These are phyloP conservation scores for Malassezia psittaci DNA, from an alignment of 1,284 basidiomycete genomes.

Conservation along the genomic window DNA sequence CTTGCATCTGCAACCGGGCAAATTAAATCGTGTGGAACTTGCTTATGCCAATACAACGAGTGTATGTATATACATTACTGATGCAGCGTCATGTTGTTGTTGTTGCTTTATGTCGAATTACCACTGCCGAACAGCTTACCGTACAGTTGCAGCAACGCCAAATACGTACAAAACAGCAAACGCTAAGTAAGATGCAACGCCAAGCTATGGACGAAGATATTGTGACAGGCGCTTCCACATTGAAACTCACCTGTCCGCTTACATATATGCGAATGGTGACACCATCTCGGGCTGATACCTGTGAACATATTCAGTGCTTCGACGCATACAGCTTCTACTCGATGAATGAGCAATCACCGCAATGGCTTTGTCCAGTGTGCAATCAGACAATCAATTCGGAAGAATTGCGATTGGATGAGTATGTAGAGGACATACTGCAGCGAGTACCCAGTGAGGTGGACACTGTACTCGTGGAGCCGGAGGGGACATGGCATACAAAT, in stretches of 20 bases:
- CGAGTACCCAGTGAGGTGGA: slow-evolving; percentile 68
- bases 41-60: slow-evolving; percentile 31
- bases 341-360: slow-evolving; percentile 90
- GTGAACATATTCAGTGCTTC: slow-evolving; percentile 89
- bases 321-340: slow-evolving; percentile 88
- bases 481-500: slow-evolving; percentile 87
- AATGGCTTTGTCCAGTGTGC: slow-evolving; percentile 93
- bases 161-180: slow-evolving; percentile 30
- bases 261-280: slow-evolving; percentile 76
- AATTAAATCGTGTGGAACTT: slow-evolving; percentile 33
- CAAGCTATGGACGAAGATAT: slow-evolving; percentile 43
- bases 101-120: slow-evolving; percentile 30
- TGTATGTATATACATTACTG: background rate
- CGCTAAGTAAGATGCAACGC: slow-evolving; percentile 26
- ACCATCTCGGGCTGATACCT: slow-evolving; percentile 73
- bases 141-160: slow-evolving; percentile 24
- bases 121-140: slow-evolving; percentile 25
- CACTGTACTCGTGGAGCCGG: slow-evolving; percentile 81
- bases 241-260: slow-evolving; percentile 52
- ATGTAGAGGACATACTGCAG: slow-evolving; percentile 62
- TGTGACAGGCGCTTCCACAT: slow-evolving; percentile 32
- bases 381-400: slow-evolving; percentile 66
- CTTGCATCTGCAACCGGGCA: slow-evolving; percentile 13
- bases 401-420: slow-evolving; percentile 86
- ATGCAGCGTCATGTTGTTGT: slow-evolving; percentile 20